phyloP scores from a whole-genome alignment of 495 filamentous ascomycete genomes.

The Physcia stellaris region DNA sequence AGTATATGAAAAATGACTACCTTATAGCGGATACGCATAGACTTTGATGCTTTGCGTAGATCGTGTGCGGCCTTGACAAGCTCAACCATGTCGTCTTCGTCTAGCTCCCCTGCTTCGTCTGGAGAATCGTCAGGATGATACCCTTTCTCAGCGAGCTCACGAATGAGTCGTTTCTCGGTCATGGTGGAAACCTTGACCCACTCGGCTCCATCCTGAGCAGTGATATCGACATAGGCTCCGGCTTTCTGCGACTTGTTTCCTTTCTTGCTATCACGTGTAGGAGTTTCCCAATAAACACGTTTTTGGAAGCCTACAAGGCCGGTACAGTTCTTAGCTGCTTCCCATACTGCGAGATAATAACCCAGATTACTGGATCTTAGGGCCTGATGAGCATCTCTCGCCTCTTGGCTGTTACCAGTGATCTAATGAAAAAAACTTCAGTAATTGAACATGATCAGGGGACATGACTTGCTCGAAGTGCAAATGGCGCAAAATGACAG shows the following conservation, averaged over 20 bases:
- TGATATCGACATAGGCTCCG: conserved; percentile 34
- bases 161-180: conserved; percentile 39
- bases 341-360: conserved; percentile 43
- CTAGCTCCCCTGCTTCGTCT: conserved; percentile 21
- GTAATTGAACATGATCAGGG: too few species aligned
- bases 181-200: conserved; percentile 52
- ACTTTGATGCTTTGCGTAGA: conserved; percentile 36
- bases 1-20: too few species aligned
- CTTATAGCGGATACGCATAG: conserved; percentile 42
- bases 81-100: conserved; percentile 26
- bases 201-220: conserved; percentile 38
- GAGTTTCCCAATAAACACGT: conserved; percentile 36
- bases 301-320: conserved; percentile 39
- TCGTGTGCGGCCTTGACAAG: conserved; percentile 43
- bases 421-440: too few species aligned
- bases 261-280: conserved; percentile 15
- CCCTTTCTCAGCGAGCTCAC: conserved; percentile 51
- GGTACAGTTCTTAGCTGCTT: conserved; percentile 28
- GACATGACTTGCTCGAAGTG: too few species aligned
- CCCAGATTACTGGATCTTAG: conserved; percentile 44
- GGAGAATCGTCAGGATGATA: conserved; percentile 31
- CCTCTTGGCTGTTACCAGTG: too few species aligned
- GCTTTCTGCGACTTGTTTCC: conserved; percentile 25
- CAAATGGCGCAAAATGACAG: too few species aligned
- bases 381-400: too few species aligned